A percentile compares a stretch with the other conserved stretches of the same genome.
Evolutionary conservation across 2,329 filamentous ascomycete genomes (phyloP).

Genomic region (Hysterium pulicare): DNA sequence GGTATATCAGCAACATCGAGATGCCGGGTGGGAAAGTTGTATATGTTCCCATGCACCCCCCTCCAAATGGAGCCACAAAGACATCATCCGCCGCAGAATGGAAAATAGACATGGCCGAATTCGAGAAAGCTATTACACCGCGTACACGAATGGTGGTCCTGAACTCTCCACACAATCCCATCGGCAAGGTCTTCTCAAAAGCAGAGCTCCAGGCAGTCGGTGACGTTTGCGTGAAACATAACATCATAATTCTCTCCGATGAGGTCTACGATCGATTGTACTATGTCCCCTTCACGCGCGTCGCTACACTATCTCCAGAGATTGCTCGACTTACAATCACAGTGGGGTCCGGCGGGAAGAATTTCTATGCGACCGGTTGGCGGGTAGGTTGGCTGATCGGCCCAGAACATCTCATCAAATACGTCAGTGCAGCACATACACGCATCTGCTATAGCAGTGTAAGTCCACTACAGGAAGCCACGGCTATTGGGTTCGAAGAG

Average conservation of each 20-base stretch:
- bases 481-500: slow-evolving; percentile 89
- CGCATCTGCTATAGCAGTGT: slow-evolving; percentile 95
- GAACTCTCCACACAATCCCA: slow-evolving; percentile 88
- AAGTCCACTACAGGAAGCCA: slow-evolving; percentile 89
- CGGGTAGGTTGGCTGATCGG: slow-evolving; percentile 94
- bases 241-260: slow-evolving; percentile 78
- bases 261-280: slow-evolving; percentile 86
- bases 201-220: slow-evolving; percentile 82
- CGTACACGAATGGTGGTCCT: slow-evolving; percentile 95
- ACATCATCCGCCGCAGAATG: slow-evolving; percentile 86
- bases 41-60: slow-evolving; percentile 93
- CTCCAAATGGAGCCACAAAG: slow-evolving; percentile 70
- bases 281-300: slow-evolving; percentile 91
- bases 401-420: slow-evolving; percentile 80
- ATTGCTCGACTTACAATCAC: slow-evolving; percentile 85
- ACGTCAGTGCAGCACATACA: slow-evolving; percentile 89
- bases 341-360: slow-evolving; percentile 94
- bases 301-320: slow-evolving; percentile 86
- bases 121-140: slow-evolving; percentile 76
- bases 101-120: slow-evolving; percentile 78
- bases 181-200: slow-evolving; percentile 89
- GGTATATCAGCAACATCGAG: slow-evolving; percentile 96
- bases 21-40: slow-evolving; percentile 95
- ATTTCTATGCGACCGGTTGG: slow-evolving; percentile 98
- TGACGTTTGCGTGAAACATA: slow-evolving; percentile 84